phyloP scores from a whole-genome alignment of 495 filamentous ascomycete species.

The Podospora anserina region DNA sequence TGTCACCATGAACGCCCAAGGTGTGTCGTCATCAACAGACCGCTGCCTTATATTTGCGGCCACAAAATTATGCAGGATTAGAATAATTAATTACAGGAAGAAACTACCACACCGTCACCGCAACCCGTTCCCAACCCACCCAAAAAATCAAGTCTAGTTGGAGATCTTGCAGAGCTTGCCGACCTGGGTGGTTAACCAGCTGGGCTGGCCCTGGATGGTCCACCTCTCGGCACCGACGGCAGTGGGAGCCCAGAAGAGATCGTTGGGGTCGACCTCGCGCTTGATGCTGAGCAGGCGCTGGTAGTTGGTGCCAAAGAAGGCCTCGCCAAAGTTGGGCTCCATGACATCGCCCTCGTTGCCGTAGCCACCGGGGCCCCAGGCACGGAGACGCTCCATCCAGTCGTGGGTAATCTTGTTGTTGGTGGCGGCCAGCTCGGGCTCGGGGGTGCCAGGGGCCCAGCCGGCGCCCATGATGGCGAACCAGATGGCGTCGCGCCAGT shows the following conservation, averaged over 20 bases:
- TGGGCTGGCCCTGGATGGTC: slow-evolving; percentile 21
- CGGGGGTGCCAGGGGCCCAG: slow-evolving; percentile 13
- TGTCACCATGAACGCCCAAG: background rate
- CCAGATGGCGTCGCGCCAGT: slow-evolving; percentile 27
- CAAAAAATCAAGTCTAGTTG: background rate
- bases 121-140: background rate
- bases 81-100: background rate
- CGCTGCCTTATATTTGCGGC: background rate
- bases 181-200: slow-evolving; percentile 25
- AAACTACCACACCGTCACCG: background rate
- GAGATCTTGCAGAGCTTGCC: slow-evolving; percentile 28
- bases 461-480: slow-evolving; percentile 16
- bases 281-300: slow-evolving; percentile 47
- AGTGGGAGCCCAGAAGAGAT: slow-evolving; percentile 54
- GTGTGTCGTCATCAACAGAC: background rate
- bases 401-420: slow-evolving; percentile 32
- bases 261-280: slow-evolving; percentile 48
- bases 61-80: background rate
- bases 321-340: slow-evolving; percentile 60
- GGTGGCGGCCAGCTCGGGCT: slow-evolving; percentile 6
- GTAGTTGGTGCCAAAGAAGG: slow-evolving; percentile 58
- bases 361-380: slow-evolving; percentile 41
- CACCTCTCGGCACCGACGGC: slow-evolving; percentile 54
- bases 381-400: slow-evolving; percentile 20
- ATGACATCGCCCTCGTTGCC: slow-evolving; percentile 54